Evolutionary conservation across 495 filamentous ascomycete species (phyloP), one percentile per base, ranked within the genome.

Genomic region (Daldinia grandis): DNA sequence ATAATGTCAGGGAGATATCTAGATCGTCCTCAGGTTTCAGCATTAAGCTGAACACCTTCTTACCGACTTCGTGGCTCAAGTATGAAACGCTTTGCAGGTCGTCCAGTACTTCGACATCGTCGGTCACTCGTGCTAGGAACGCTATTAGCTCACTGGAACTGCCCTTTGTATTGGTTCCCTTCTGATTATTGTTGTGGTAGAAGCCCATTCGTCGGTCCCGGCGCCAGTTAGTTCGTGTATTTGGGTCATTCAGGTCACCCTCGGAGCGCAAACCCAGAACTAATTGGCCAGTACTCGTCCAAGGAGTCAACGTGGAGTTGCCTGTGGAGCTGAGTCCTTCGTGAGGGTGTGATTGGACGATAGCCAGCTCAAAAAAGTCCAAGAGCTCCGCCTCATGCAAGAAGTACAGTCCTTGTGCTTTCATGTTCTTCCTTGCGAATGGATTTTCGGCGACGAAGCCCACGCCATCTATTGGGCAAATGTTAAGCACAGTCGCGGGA

Each of bases 381-480:
- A 73, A 53, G 7, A 73, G 12, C 12, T 66, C 57, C 21, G 44
- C 47, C 17, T 73, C 66, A 0, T 17, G 27, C 2, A 73, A 49
- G 38, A 59, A 31, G 9, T 66, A 40, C 15, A 44, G 10, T 15
- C 51, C 35, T 15, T 47, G 42, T 17, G 30, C 12, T 24, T 56
- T 42, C 25, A 67, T 27, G n/a, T n/a, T 35, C 8, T 62, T 17
- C 12, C 55, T 47, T 4, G 49, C 28, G 19, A 55, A 12, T 15
- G 49, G 47, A 5, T 44, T 49, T 12, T 69, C 58, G 6, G 64
- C 58, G 6, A 78, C 61, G 58, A 68, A 71, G 5, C 79, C 79
- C 14, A 80, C 71, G 30, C 67, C 77, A 2, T 66, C 76, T n/a
- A 82, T 68, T 10, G 72, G 38, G 27, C 80, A 64, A n/a, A 83